Conservation (phyloP, 2,329 filamentous ascomycete genomes). For the Apiospora sp. region DNA sequence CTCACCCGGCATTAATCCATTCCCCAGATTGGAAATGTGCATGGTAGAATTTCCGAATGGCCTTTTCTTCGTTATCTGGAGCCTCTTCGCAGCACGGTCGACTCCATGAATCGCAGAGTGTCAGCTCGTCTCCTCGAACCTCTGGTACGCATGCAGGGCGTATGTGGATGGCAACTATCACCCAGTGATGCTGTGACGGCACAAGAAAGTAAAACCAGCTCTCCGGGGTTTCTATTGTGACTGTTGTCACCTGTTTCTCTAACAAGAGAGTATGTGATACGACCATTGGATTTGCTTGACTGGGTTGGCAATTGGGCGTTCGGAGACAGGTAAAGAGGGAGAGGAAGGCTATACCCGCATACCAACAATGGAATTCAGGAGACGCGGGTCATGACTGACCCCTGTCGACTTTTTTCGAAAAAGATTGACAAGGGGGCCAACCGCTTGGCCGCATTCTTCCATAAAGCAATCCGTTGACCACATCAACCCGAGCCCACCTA, state of each 20-base stretch:
- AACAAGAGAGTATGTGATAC: conserved; percentile 7
- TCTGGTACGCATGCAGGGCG: neutral
- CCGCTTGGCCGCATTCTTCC: neutral
- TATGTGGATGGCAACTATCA: neutral
- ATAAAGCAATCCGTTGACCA: neutral
- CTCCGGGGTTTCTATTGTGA: neutral
- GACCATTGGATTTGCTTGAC: neutral
- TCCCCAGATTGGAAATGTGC: neutral
- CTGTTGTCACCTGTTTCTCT: conserved; percentile 5
- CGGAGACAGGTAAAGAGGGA: neutral
- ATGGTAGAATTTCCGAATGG: neutral
- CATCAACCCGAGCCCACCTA: neutral
- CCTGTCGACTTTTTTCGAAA: conserved; percentile 1
- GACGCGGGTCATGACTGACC: neutral
- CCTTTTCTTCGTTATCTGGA: neutral
- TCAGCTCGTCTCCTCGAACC: neutral
- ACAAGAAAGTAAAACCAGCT: conserved; percentile 4
- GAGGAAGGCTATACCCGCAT: conserved; percentile 1
- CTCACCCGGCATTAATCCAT: neutral
- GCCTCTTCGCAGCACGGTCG: neutral
- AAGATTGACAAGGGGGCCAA: neutral
- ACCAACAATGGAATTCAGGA: neutral
- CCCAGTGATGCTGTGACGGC: neutral
- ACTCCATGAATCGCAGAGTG: neutral
- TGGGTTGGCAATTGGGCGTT: neutral